These are phyloP conservation scores for Brassica rapa DNA, from an alignment of 345 rosid species.

Conservation along the genomic window DNA sequence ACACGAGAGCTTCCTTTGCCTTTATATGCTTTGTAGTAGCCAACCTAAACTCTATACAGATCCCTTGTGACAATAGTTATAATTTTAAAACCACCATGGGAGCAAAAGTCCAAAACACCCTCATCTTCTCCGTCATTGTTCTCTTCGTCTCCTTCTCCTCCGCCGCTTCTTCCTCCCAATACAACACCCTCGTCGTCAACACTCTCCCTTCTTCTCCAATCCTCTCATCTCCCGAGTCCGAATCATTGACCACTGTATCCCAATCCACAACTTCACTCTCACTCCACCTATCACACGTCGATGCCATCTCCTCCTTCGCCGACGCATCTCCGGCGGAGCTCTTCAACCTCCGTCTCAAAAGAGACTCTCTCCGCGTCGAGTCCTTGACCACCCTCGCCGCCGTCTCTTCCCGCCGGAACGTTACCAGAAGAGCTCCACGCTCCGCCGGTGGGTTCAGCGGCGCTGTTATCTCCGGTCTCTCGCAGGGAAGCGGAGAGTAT, in stretches of 20 bases:
- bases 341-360: slow-evolving; percentile 62
- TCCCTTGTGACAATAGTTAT: not conserved
- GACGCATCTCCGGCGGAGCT: slow-evolving; percentile 55
- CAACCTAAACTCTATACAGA: not conserved
- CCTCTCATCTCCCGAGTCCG: slow-evolving; percentile 50
- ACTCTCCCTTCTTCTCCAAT: slow-evolving; percentile 52
- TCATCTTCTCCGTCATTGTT: slow-evolving; percentile 41
- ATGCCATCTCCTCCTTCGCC: slow-evolving; percentile 53
- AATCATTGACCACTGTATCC: slow-evolving; percentile 14
- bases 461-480: slow-evolving; percentile 74
- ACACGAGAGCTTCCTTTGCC: slow-evolving; percentile 5
- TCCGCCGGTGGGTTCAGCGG: slow-evolving; percentile 59
- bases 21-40: slow-evolving; percentile 16
- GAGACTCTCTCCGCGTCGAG: slow-evolving; percentile 64
- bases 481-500: slow-evolving; percentile 95
- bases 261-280: slow-evolving; percentile 44
- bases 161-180: slow-evolving; percentile 28
- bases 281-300: slow-evolving; percentile 63
- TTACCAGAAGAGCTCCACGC: slow-evolving; percentile 30
- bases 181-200: slow-evolving; percentile 50
- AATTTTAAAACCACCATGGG: slow-evolving; percentile 43
- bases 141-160: slow-evolving; percentile 33
- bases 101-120: slow-evolving; percentile 30
- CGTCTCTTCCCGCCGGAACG: slow-evolving; percentile 17
- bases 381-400: slow-evolving; percentile 49